Base-by-base conservation (phyloP, 164 flowering plant genomes). In the Amborella trichopoda region DNA sequence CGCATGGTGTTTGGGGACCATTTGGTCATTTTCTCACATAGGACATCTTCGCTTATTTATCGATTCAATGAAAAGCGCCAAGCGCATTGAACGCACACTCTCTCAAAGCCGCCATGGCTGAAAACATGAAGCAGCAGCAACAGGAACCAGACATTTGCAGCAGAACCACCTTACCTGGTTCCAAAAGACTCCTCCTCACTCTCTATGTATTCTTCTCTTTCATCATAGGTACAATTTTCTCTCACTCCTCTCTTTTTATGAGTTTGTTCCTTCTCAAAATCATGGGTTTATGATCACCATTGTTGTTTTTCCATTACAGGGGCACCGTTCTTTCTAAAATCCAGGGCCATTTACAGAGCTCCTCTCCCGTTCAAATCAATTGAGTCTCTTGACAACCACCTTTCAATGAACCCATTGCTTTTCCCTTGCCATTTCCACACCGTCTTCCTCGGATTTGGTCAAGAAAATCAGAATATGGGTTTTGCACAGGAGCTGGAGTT, bases 291-390 rank as follows among this genome's bases (percentile, higher is more conserved):
- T 6, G 30, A 24, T 12, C 23, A 44, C 23, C 10, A 4, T 37
- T 48, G 22, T 20, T 2, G 2, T 11, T 16, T 27, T 5, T 32
- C 47, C 17, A n/a, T 28, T 59, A 43, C 59, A 88, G 97, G 91
- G 40, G 50, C 73, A 16, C 95, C 96, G 1, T 71, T 87, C 48
- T 58, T 87, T 34, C 68, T 81, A 53, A 87, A 84, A 58, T 71
- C 99, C 5, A 65, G 83, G 1, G 96, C 81, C 61, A 87, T 91
- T 49, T 87, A 87, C 65, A 72, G 96, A 17, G 74, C 95, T 2
- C 80, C 96, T 5, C 72, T 91, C 14, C 99, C 96, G 0, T 91
- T 84, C 50, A 53, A 38, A 1, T 80, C 74, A 23, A 87, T 91
- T 25, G 83, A 90, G 49, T 53, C 63, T 4, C 64, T 91, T 17